Evolutionary conservation across 768 basidiomycete species (phyloP).

Genomic region (Lentinula guzmanii): DNA sequence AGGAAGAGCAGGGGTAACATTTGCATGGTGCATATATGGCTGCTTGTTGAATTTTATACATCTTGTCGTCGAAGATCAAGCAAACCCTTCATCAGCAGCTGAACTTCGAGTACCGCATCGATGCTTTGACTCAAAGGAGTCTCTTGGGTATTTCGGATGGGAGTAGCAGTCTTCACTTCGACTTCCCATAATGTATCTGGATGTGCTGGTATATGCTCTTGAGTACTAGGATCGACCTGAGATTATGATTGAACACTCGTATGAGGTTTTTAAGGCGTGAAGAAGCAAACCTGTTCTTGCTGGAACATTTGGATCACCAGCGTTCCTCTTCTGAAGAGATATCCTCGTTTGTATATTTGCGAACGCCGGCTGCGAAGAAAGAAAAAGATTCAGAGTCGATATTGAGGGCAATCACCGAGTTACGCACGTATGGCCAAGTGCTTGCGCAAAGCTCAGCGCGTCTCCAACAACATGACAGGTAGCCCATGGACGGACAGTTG

Average conservation of each 20-base stretch:
- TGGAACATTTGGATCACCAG: conserved; percentile 81
- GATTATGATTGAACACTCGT: background rate
- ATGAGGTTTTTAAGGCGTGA: background rate
- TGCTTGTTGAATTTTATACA: conserved; percentile 26
- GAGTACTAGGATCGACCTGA: conserved; percentile 71
- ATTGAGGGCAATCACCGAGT: background rate
- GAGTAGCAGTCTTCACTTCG: conserved; percentile 78
- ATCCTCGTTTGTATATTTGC: conserved; percentile 79
- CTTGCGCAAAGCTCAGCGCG: conserved; percentile 73
- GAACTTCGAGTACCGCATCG: conserved; percentile 75
- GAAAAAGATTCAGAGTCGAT: background rate
- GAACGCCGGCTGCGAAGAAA: conserved; percentile 45
- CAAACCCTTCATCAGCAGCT: conserved; percentile 78
- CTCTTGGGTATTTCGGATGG: conserved; percentile 72
- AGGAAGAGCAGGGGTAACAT: background rate
- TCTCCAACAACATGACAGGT: conserved; percentile 75
- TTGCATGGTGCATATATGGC: background rate
- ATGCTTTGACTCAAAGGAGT: conserved; percentile 66
- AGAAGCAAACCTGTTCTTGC: conserved; percentile 62
- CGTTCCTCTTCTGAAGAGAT: conserved; percentile 63
- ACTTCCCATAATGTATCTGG: conserved; percentile 83
- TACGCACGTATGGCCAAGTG: conserved; percentile 68
- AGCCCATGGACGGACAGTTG: conserved; percentile 83
- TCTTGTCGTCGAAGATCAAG: conserved; percentile 75
- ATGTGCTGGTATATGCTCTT: conserved; percentile 72